A percentile compares a stretch with the other conserved stretches of the same genome.
Evolutionary conservation across 202 grass and related monocot species (phyloP).

Genomic region (Brachypodium distachyon): DNA sequence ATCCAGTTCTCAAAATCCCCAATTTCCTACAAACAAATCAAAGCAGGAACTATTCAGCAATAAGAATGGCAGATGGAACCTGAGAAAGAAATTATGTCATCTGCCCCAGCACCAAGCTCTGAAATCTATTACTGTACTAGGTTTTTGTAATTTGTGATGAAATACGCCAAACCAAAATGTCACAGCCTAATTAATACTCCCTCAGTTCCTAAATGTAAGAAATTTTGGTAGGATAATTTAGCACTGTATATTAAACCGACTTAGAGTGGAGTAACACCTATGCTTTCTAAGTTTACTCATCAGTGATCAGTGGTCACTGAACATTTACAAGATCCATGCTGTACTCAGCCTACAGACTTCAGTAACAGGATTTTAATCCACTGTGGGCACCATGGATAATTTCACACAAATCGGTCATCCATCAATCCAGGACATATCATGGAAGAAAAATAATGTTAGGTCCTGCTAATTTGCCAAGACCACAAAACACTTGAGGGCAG

Average conservation of each 20-base stretch:
- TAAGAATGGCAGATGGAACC: neutral
- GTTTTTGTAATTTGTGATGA: neutral
- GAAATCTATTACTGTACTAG: neutral
- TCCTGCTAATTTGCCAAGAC: neutral
- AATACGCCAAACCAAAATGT: neutral
- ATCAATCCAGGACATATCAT: neutral
- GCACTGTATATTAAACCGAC: too few relatives aligned
- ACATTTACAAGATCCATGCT: neutral
- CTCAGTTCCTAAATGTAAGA: too few relatives aligned
- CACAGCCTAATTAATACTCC: neutral
- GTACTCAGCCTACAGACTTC: neutral
- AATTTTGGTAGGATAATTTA: too few relatives aligned
- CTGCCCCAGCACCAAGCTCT: neutral
- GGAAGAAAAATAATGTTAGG: neutral
- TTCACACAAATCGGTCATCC: neutral
- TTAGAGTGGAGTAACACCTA: too few relatives aligned
- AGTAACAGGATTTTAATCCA: neutral
- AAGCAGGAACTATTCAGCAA: neutral
- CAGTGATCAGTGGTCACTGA: neutral
- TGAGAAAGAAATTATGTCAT: neutral
- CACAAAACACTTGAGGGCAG: neutral
- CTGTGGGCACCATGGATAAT: neutral
- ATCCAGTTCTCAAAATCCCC: constrained; percentile 94
- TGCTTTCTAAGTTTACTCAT: neutral
- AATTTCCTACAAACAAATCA: constrained; percentile 59